Conservation (phyloP, 805 yeast genomes). For the Pichia sporocuriosa region DNA sequence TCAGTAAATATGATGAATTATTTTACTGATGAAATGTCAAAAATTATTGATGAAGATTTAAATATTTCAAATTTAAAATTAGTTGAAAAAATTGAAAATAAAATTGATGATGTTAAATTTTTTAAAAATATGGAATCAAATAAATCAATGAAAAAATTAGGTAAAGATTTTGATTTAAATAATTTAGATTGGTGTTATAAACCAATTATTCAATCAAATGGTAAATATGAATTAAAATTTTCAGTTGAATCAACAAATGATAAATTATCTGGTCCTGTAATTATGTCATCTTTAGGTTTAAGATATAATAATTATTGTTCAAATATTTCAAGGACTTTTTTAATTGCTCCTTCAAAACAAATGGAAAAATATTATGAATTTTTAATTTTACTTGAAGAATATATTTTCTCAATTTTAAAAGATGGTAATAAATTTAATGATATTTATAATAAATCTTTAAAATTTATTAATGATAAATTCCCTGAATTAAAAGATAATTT, state of each 20-base stretch:
- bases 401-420: slow-evolving; percentile 52
- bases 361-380: slow-evolving; percentile 77
- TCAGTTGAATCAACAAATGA: slow-evolving; percentile 70
- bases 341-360: slow-evolving; percentile 80
- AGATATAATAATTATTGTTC: slow-evolving; percentile 88
- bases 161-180: slow-evolving; percentile 66
- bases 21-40: slow-evolving; percentile 83
- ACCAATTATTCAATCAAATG: slow-evolving; percentile 87
- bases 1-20: slow-evolving; percentile 73
- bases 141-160: slow-evolving; percentile 46
- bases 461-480: slow-evolving; percentile 50
- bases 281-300: slow-evolving; percentile 76
- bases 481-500: slow-evolving; percentile 62
- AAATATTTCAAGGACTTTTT: slow-evolving; percentile 77
- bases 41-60: slow-evolving; percentile 78
- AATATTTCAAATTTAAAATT: slow-evolving; percentile 66
- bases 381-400: slow-evolving; percentile 60
- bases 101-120: slow-evolving; percentile 73
- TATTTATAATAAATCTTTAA: slow-evolving; percentile 59
- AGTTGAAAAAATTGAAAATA: slow-evolving; percentile 70
- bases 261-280: slow-evolving; percentile 67
- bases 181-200: slow-evolving; percentile 89
- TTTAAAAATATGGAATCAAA: slow-evolving; percentile 42
- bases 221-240: slow-evolving; percentile 74
- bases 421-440: slow-evolving; percentile 64